Conservation (phyloP, 768 basidiomycete genomes). For the Jaapia argillacea region DNA sequence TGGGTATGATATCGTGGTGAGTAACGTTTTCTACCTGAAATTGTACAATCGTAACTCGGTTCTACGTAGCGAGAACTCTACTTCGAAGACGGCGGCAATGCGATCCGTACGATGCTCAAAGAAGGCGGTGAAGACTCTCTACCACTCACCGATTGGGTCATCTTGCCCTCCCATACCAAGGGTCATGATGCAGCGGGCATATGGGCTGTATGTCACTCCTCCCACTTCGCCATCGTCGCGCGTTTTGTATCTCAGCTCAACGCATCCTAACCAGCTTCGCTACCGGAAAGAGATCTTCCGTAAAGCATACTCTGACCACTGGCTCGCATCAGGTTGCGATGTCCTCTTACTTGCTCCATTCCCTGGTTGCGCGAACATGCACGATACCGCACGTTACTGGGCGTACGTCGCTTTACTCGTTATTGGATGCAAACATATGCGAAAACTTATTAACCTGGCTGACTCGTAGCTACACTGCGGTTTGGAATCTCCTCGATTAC, state of each 20-base stretch:
- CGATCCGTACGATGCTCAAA: conserved; percentile 11
- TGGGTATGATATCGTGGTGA: conserved; percentile 23
- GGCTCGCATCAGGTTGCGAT: conserved; percentile 28
- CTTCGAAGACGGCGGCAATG: conserved; percentile 27
- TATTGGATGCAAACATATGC: too few relatives aligned
- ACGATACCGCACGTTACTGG: conserved; percentile 28
- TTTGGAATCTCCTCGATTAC: conserved; percentile 36
- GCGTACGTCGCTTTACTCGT: too few relatives aligned
- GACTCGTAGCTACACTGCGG: too few relatives aligned
- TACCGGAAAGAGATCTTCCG: too few relatives aligned
- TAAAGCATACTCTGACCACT: conserved; percentile 23
- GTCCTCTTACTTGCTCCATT: conserved; percentile 28
- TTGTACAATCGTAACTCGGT: too few relatives aligned
- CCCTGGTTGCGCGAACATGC: conserved; percentile 25
- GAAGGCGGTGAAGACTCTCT: conserved; percentile 24
- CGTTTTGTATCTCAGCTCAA: too few relatives aligned
- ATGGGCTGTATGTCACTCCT: conserved; percentile 24
- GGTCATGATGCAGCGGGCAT: conserved; percentile 14
- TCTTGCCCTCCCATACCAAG: conserved; percentile 17
- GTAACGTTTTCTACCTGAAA: too few relatives aligned
- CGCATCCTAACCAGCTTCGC: too few relatives aligned
- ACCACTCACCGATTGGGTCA: conserved; percentile 27
- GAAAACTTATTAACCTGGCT: too few relatives aligned
- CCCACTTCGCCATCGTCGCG: too few relatives aligned
- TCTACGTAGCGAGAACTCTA: conserved; percentile 28